These are phyloP conservation scores for Fusarium verrucosum DNA, from an alignment of 2,329 filamentous ascomycete genomes.

Conservation along the genomic window DNA sequence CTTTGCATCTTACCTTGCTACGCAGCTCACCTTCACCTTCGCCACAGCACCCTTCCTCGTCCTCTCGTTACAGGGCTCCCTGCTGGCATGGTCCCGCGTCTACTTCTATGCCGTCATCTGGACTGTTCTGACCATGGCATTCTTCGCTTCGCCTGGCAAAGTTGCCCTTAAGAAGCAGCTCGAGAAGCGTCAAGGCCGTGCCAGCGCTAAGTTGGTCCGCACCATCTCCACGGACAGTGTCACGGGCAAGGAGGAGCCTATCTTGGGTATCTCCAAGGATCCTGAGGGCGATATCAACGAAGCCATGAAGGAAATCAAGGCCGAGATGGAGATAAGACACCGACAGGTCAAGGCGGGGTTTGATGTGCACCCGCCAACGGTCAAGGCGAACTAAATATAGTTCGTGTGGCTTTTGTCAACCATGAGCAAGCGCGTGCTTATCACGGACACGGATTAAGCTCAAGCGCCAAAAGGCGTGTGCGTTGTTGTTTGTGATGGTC, in stretches of 20 bases:
- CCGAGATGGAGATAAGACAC: conserved; percentile 70
- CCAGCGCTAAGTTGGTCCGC: conserved; percentile 57
- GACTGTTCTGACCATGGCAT: conserved; percentile 69
- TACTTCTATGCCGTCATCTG: conserved; percentile 87
- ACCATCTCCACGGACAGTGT: conserved; percentile 67
- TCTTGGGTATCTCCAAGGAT: conserved; percentile 82
- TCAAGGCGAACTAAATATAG: conserved; percentile 13
- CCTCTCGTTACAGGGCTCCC: conserved; percentile 74
- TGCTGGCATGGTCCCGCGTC: conserved; percentile 82
- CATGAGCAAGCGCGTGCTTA: not conserved
- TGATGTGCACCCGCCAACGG: conserved; percentile 56
- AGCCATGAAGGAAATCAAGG: conserved; percentile 76
- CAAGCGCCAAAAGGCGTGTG: not conserved
- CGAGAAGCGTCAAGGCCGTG: conserved; percentile 64
- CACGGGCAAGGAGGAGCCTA: conserved; percentile 66
- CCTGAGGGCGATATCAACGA: conserved; percentile 79
- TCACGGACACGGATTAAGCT: not conserved
- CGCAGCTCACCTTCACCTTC: conserved; percentile 86
- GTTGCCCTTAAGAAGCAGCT: conserved; percentile 63
- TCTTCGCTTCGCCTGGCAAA: conserved; percentile 86
- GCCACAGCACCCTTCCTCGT: conserved; percentile 85
- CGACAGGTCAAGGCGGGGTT: conserved; percentile 64
- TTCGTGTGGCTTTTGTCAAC: not conserved
- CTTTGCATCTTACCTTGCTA: conserved; percentile 75
- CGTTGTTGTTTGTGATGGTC: conserved; percentile 1